Base-by-base conservation (phyloP, 179 eudicot species). In the Spinacia oleracea region DNA sequence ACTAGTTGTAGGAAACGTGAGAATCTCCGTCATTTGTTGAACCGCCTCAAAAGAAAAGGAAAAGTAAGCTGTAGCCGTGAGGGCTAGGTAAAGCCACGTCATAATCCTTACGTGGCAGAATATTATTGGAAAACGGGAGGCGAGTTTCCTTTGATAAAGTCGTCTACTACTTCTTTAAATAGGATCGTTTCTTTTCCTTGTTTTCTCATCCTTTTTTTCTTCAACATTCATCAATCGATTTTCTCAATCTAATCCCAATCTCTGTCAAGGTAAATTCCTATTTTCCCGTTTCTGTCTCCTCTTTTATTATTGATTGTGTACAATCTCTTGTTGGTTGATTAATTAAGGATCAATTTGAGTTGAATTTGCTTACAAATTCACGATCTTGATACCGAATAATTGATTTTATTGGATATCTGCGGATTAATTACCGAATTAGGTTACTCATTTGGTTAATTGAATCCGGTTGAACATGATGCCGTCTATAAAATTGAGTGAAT, bases 21-120 rank as follows among this genome's bases (percentile, higher is more conserved):
- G 74, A 70, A 70, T 70, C 73, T 70, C 74, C 74, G 74, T 70
- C 20, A 9, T 25, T 46, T 23, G 16, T 70, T 45, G 14, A 70
- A 48, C 73, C 74, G 34, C 74, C 74, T 14, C 1, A 0, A 1
- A 35, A 66, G 70, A 34, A 66, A 64, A 64, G 10, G 2, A 40
- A 25, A 12, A 66, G 40, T 23, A 66, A 23, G 51, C 34, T 27
- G 25, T 27, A 70, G 23, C 9, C 59, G 59, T 40, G 51, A 42
- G 72, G 51, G 72, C 51, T 40, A 40, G 74, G 74, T 70, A 10
- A 70, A 27, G 74, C 0, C 58, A 70, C 74, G 74, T 70, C 35
- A 27, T 70, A 0, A 0, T 1, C 5, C 21, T 5, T 42, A 70
- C 74, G 74, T 70, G 74, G 21, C 59, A 29, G 2, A 29, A 0